These are phyloP conservation scores for Ophiostoma perfectum DNA, from an alignment of 2,329 filamentous ascomycete species.

Conservation along the genomic window DNA sequence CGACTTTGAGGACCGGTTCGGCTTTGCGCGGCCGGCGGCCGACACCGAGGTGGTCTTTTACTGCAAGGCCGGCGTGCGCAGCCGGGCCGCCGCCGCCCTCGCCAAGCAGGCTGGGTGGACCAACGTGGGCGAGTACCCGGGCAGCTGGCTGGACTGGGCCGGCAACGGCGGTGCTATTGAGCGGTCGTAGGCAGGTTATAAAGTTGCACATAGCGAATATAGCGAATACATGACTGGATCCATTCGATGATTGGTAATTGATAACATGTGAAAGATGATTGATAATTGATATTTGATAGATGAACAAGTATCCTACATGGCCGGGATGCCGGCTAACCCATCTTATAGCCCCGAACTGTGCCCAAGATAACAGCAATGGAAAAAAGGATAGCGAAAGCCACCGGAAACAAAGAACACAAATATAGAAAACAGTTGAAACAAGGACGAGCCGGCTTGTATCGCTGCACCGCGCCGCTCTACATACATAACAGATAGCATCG, in stretches of 20 bases:
- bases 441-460: background rate
- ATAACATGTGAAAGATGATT: no score
- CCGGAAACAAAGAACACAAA: background rate
- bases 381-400: background rate
- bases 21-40: conserved; percentile 60
- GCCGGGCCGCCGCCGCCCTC: conserved; percentile 67
- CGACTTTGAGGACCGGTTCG: conserved; percentile 79
- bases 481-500: background rate
- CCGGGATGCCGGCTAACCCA: background rate
- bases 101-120: conserved; percentile 72
- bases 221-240: background rate
- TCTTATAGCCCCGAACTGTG: background rate
- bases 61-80: conserved; percentile 86
- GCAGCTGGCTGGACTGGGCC: conserved; percentile 80
- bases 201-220: background rate
- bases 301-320: background rate
- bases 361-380: background rate
- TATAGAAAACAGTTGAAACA: background rate
- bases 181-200: conserved; percentile 22
- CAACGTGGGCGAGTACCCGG: conserved; percentile 65
- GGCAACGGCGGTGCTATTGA: conserved; percentile 61
- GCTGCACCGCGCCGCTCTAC: background rate
- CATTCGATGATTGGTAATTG: no score
- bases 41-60: conserved; percentile 71
- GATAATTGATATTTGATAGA: background rate